A percentile compares a stretch with the other conserved stretches of the same genome.
Conservation (phyloP, 2,329 filamentous ascomycete species). For the Torrubiellomyces zombiae region DNA sequence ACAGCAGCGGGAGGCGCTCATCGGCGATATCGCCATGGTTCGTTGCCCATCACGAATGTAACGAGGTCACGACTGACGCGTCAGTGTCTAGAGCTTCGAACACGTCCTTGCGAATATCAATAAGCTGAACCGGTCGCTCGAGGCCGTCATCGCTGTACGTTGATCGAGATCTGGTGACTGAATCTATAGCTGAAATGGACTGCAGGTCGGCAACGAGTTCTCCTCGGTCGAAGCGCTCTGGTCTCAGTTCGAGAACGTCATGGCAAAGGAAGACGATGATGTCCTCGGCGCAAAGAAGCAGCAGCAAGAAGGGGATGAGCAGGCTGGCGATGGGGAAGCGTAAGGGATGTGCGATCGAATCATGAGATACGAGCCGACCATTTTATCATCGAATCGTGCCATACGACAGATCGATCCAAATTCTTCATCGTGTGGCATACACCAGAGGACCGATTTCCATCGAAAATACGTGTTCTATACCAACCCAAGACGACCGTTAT, state of each 20-base stretch:
- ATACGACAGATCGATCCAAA: background rate
- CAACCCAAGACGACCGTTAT: constrained; percentile 7
- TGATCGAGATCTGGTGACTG: no score
- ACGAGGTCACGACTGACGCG: background rate
- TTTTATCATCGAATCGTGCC: no score
- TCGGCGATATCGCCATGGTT: constrained; percentile 59
- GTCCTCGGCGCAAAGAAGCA: constrained; percentile 4
- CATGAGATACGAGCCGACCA: no score
- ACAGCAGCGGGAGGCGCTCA: constrained; percentile 54
- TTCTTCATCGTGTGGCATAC: no score
- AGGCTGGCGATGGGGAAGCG: no score
- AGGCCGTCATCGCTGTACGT: constrained; percentile 73
- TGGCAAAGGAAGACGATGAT: constrained; percentile 48
- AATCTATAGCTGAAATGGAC: background rate
- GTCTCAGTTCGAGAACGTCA: constrained; percentile 94
- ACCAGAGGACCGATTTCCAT: no score
- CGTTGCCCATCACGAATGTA: constrained; percentile 4
- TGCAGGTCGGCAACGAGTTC: constrained; percentile 83
- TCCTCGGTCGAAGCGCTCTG: constrained; percentile 91
- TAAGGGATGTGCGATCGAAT: constrained; percentile 4
- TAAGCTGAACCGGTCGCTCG: constrained; percentile 78
- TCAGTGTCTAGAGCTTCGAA: constrained; percentile 49
- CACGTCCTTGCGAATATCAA: constrained; percentile 92
- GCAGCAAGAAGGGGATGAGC: constrained; percentile 11
- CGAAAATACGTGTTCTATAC: constrained; percentile 10